A percentile compares a stretch with the other conserved stretches of the same genome.
Conservation (phyloP, 148 eudicot genomes). For the Chenopodium album region DNA sequence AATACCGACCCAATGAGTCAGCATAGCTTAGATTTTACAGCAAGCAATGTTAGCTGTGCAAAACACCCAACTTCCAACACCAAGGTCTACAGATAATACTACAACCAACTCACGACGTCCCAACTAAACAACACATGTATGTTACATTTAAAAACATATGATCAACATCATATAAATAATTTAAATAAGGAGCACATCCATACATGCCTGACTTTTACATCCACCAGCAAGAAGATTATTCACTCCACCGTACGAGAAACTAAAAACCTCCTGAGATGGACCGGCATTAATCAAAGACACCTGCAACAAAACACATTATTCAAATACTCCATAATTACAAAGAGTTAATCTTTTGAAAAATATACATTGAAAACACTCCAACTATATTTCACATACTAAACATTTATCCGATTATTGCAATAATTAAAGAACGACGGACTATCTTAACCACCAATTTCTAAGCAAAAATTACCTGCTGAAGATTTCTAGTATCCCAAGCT, state of each 20-base stretch:
- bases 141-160: no score
- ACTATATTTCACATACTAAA: no score
- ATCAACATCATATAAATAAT: neutral
- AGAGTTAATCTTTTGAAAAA: no score
- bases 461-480: conserved; percentile 45
- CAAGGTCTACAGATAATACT: neutral
- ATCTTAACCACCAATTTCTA: neutral
- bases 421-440: no score
- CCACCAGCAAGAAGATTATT: conserved; percentile 90
- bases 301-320: conserved; percentile 37
- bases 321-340: no score
- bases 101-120: neutral
- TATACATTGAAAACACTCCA: no score
- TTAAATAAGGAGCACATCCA: neutral
- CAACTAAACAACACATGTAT: neutral
- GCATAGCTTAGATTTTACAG: no score
- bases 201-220: conserved; percentile 74
- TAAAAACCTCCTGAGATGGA: conserved; percentile 69
- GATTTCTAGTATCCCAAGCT: conserved; percentile 84
- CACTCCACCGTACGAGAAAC: conserved; percentile 67
- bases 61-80: neutral
- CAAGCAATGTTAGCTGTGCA: neutral
- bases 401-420: no score
- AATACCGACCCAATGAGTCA: no score
- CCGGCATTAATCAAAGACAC: conserved; percentile 68